Percentiles rank a stretch among this genome's conserved stretches.
These are phyloP conservation scores for Cyclotella kingstonii DNA, from an alignment of 108 stramenopile genomes.

Conservation along the genomic window DNA sequence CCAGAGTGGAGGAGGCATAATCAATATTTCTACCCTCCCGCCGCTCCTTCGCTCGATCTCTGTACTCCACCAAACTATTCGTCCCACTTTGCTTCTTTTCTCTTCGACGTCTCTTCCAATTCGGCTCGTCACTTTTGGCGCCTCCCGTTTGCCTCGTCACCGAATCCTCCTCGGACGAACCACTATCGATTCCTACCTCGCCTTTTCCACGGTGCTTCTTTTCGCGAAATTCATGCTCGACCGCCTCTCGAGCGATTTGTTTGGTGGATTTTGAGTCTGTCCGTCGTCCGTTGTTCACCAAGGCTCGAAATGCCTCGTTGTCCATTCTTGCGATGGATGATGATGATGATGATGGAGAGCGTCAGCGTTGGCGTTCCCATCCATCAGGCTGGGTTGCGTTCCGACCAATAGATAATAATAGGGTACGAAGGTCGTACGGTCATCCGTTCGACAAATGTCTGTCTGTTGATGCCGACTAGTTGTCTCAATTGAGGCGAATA, in stretches of 20 bases:
- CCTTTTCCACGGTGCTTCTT: constrained; percentile 9
- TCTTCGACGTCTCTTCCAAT: constrained; percentile 31
- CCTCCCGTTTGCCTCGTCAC: constrained; percentile 13
- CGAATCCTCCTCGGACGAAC: constrained; percentile 25
- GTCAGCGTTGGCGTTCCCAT: too few relatives aligned
- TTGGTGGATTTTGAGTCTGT: constrained; percentile 45
- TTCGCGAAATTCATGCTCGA: constrained; percentile 65
- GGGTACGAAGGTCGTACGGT: too few relatives aligned
- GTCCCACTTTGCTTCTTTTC: constrained; percentile 29
- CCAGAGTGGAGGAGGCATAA: constrained; percentile 13
- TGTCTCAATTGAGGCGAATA: too few relatives aligned
- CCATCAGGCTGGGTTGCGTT: too few relatives aligned
- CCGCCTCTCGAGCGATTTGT: constrained; percentile 77
- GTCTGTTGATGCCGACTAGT: too few relatives aligned
- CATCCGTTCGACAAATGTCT: too few relatives aligned
- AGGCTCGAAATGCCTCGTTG: constrained; percentile 72
- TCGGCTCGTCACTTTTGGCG: constrained; percentile 17
- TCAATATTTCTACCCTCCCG: constrained; percentile 60
- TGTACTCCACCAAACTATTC: constrained; percentile 39
- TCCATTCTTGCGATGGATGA: too few relatives aligned
- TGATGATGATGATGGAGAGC: too few relatives aligned
- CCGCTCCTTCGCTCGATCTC: constrained; percentile 85
- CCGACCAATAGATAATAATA: too few relatives aligned
- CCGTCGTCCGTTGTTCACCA: constrained; percentile 40
- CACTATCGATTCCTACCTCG: constrained; percentile 14